A percentile compares a stretch with the other conserved stretches of the same genome.
Conservation (phyloP, 2,329 filamentous ascomycete genomes). For the Verticillium klebahnii region DNA sequence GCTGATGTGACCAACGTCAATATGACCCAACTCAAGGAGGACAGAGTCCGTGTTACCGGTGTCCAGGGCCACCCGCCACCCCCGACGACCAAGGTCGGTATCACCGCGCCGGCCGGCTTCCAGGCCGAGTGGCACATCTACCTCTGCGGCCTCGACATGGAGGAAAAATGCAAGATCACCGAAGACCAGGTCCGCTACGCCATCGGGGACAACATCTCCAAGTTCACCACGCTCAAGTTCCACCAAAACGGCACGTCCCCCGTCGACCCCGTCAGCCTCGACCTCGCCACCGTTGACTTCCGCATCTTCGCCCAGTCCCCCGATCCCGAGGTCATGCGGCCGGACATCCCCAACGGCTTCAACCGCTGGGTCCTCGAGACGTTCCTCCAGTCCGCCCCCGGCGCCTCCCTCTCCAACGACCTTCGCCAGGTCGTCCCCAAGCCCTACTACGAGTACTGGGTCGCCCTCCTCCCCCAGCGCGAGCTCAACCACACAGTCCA, state of each 20-base stretch:
- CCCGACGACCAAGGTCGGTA: conserved; percentile 44
- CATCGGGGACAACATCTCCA: conserved; percentile 30
- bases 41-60: conserved; percentile 34
- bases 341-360: conserved; percentile 5
- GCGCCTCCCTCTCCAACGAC: neutral
- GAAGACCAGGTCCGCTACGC: conserved; percentile 41
- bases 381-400: conserved; percentile 28
- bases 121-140: conserved; percentile 40
- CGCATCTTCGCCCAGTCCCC: conserved; percentile 37
- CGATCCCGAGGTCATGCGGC: conserved; percentile 14
- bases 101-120: conserved; percentile 43
- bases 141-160: conserved; percentile 41
- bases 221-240: conserved; percentile 48
- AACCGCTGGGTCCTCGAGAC: conserved; percentile 3
- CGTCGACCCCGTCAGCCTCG: conserved; percentile 31
- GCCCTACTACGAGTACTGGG: conserved; percentile 2
- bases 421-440: conserved; percentile 1
- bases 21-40: conserved; percentile 26
- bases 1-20: conserved; percentile 31
- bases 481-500: conserved; percentile 10
- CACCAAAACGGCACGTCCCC: conserved; percentile 20
- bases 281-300: conserved; percentile 38
- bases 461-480: conserved; percentile 13
- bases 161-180: conserved; percentile 42
- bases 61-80: conserved; percentile 37